Base-by-base conservation (phyloP, 345 rosid species). In the Dipteronia dyeriana region DNA sequence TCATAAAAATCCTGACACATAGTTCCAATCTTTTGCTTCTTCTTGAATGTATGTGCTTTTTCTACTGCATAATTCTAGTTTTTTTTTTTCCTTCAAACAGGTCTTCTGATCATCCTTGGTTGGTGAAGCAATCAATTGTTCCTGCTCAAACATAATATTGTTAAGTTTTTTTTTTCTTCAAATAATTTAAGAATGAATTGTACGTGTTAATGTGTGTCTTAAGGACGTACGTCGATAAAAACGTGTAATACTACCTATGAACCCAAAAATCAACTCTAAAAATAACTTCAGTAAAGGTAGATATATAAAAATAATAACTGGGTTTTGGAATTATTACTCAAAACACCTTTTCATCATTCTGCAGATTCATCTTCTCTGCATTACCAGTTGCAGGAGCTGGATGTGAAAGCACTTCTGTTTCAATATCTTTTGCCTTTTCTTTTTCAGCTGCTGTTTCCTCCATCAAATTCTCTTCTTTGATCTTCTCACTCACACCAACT, bases 401-500 rank as follows among this genome's bases (percentile, higher is more conserved):
- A 75, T 7, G 23, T 43, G 79, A 68, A 75, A 19, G 23, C 23
- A 61, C 79, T 68, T 74, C 68, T 31, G 66, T 61, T 76, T 75
- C 69, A 22, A 29, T 29, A 22, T 53, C 38, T 39, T 26, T 26
- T 22, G 73, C 49, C 13, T 72, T 22, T 65, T 26, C 78, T 68
- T 34, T 9, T 39, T 31, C 65, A 39, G 65, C 25, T 53, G 69
- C 17, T 34, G 6, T 34, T 68, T 65, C 80, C 62, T 70, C 23
- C 23, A 16, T 49, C 70, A 66, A 14, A 7, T 70, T 31, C 62
- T 79, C 88, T 66, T 81, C 75, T 68, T 59, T 19, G 0, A 63
- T 34, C 31, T 74, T 72, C 67, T 9, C 75, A 3, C 1, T 74
- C 71, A 25, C 68, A 65, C 10, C 7, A 34, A 70, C 79, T 57